A percentile compares a stretch with the other conserved stretches of the same genome.
Conservation (phyloP, 495 filamentous ascomycete genomes). For the Aspergillus sclerotiicarbonarius region DNA sequence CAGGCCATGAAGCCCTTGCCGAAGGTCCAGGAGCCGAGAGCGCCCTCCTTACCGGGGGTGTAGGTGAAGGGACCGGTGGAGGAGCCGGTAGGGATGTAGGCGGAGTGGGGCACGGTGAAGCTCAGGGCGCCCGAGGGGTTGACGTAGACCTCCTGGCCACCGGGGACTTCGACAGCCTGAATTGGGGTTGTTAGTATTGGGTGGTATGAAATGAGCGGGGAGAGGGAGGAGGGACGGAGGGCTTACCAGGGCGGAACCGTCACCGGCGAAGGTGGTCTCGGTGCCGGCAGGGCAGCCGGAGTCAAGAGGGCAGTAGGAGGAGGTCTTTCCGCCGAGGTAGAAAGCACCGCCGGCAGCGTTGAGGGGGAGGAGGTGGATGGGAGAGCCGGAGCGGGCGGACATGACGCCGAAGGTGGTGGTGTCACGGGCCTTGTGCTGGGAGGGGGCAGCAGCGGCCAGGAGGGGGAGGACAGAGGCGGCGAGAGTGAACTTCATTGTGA, state of each 20-base stretch:
- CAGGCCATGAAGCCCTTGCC: slow-evolving; percentile 44
- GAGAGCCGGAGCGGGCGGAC: slow-evolving; percentile 40
- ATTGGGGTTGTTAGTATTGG: slow-evolving; percentile 9
- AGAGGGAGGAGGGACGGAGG: not conserved
- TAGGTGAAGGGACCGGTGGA: slow-evolving; percentile 44
- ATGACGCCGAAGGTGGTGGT: slow-evolving; percentile 31
- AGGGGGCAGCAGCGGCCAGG: not conserved
- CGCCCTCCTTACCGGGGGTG: slow-evolving; percentile 20
- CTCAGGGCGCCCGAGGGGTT: slow-evolving; percentile 52
- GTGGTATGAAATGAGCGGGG: not conserved
- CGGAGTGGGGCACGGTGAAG: slow-evolving; percentile 62
- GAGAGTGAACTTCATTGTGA: slow-evolving; percentile 10
- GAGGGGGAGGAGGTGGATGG: slow-evolving; percentile 40
- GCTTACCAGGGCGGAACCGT: slow-evolving; percentile 34
- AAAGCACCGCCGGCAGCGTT: slow-evolving; percentile 42
- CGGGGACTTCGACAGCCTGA: slow-evolving; percentile 56
- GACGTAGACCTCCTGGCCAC: slow-evolving; percentile 65
- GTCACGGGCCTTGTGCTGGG: not conserved
- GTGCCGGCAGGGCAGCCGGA: slow-evolving; percentile 41
- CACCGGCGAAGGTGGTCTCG: slow-evolving; percentile 37
- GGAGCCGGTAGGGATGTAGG: slow-evolving; percentile 53
- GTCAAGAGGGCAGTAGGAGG: slow-evolving; percentile 39
- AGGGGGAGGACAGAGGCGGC: slow-evolving; percentile 5
- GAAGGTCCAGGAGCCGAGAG: slow-evolving; percentile 33
- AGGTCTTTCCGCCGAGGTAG: slow-evolving; percentile 36